phyloP scores from a whole-genome alignment of 352 stramenopile genomes.

The Detonula confervacea region DNA sequence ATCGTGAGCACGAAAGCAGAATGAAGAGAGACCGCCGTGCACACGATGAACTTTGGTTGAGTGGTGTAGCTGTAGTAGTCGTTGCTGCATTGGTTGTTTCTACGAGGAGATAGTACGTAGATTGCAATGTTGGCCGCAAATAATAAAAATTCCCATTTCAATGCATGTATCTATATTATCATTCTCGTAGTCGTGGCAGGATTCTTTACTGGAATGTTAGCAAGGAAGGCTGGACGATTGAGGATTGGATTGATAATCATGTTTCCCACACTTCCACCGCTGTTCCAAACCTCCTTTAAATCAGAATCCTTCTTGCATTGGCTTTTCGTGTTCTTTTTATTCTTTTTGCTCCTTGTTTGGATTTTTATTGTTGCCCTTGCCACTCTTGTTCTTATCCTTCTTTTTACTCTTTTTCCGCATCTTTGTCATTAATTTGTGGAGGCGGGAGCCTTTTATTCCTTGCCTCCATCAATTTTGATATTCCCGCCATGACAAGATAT shows the following conservation, averaged over 20 bases:
- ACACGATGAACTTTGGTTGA: slow-evolving; percentile 75
- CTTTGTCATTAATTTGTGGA: neutral
- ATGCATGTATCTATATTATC: no score
- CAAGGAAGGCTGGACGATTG: neutral
- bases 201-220: neutral
- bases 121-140: no score
- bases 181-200: slow-evolving; percentile 19
- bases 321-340: neutral
- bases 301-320: neutral
- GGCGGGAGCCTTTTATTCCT: slow-evolving; percentile 8
- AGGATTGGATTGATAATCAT: neutral
- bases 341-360: no score
- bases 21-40: slow-evolving; percentile 53
- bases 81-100: slow-evolving; percentile 50
- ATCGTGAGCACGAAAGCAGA: slow-evolving; percentile 32
- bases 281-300: neutral
- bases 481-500: slow-evolving; percentile 45
- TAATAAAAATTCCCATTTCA: no score
- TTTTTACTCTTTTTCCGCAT: neutral
- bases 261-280: neutral
- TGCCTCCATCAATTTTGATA: slow-evolving; percentile 39
- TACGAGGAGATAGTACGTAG: slow-evolving; percentile 1
- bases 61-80: slow-evolving; percentile 46
- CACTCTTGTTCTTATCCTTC: neutral
- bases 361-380: neutral